A percentile compares a stretch with the other conserved stretches of the same genome.
phyloP scores from a whole-genome alignment of 306 rosid species.

The Acmispon strigosus region DNA sequence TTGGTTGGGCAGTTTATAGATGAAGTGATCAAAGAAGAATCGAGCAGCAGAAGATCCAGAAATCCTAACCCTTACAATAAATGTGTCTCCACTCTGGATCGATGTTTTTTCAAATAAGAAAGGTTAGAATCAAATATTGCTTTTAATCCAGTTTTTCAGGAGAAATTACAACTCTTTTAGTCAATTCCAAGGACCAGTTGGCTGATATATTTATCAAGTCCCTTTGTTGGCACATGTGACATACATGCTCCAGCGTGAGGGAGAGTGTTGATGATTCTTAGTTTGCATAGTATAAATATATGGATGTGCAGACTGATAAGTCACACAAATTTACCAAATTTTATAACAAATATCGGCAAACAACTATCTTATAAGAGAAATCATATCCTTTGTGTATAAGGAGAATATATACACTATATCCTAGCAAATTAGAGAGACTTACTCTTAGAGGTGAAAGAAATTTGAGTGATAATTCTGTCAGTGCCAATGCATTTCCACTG shows the following conservation, averaged over 20 bases:
- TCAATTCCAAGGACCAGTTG: too few species aligned
- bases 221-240: too few species aligned
- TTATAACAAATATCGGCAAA: background rate
- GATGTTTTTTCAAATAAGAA: constrained; percentile 20
- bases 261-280: too few species aligned
- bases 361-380: background rate
- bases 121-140: too few species aligned
- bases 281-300: too few species aligned
- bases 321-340: too few species aligned
- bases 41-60: constrained; percentile 71
- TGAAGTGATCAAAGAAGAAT: constrained; percentile 56
- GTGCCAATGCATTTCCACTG: constrained; percentile 61
- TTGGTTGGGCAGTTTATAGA: constrained; percentile 70
- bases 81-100: constrained; percentile 69
- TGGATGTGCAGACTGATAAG: too few species aligned
- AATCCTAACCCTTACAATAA: constrained; percentile 59
- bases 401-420: background rate
- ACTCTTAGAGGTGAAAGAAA: constrained; percentile 82
- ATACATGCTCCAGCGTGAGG: too few species aligned
- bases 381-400: background rate
- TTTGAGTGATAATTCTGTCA: constrained; percentile 65
- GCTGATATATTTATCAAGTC: too few species aligned
- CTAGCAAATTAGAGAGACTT: constrained; percentile 19
- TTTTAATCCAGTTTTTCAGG: too few species aligned
- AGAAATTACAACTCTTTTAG: too few species aligned